Evolutionary conservation across 2,329 filamentous ascomycete genomes (phyloP).

Genomic region (Zasmidium cellare): DNA sequence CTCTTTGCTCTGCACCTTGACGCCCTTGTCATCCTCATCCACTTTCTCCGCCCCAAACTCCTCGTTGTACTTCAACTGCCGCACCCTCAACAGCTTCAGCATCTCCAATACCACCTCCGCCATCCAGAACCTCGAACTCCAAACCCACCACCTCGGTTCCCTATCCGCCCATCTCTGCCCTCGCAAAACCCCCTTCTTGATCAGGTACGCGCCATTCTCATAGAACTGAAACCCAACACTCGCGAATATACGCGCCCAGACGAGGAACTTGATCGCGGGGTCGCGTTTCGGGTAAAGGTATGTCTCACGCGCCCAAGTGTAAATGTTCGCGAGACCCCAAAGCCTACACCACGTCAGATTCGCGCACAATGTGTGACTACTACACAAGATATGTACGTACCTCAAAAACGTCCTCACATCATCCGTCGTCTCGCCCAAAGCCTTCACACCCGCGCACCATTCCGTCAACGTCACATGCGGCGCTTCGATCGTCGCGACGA

Average conservation of each 20-base stretch:
- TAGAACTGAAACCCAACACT: constrained; percentile 73
- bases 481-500: constrained; percentile 40
- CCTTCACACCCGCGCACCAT: constrained; percentile 35
- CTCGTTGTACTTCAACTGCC: constrained; percentile 42
- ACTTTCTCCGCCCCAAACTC: constrained; percentile 35
- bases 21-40: constrained; percentile 43
- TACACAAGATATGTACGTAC: constrained; percentile 16
- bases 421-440: constrained; percentile 64
- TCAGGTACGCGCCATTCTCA: constrained; percentile 81
- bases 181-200: constrained; percentile 67
- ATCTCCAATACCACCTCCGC: constrained; percentile 76
- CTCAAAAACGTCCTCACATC: constrained; percentile 73
- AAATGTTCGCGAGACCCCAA: constrained; percentile 74
- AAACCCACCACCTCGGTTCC: constrained; percentile 63
- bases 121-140: constrained; percentile 80
- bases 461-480: constrained; percentile 36
- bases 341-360: constrained; percentile 43
- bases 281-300: constrained; percentile 43
- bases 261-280: constrained; percentile 52
- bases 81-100: constrained; percentile 55
- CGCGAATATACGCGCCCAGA: constrained; percentile 66
- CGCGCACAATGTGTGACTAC: too few relatives aligned
- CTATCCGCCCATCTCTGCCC: constrained; percentile 39
- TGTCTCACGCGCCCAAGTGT: constrained; percentile 60
- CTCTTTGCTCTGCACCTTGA: constrained; percentile 28